Conservation (phyloP, 192 early-diverging fungal genomes). For the Coemansia sp. region DNA sequence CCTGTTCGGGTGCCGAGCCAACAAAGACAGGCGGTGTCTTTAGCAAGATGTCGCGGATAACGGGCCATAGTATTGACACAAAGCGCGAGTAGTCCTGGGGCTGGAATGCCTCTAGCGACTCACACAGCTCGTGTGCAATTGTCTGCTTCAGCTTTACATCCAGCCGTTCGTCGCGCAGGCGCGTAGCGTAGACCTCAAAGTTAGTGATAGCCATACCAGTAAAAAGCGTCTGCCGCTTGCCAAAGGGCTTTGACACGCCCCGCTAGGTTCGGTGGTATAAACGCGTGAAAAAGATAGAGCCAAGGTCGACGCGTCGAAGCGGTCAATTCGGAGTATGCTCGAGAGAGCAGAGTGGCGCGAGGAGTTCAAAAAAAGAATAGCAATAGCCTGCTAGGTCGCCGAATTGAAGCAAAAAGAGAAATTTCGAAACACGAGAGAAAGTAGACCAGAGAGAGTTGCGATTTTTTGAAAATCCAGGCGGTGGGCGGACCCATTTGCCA, state of each 20-base stretch:
- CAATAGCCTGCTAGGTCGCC: not conserved
- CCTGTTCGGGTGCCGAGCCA: constrained; percentile 72
- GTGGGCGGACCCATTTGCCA: not conserved
- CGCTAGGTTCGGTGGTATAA: not conserved
- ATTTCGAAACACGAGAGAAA: not conserved
- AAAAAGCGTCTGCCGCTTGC: not conserved
- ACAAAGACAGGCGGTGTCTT: constrained; percentile 72
- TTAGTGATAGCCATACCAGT: constrained; percentile 44
- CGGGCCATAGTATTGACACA: constrained; percentile 76
- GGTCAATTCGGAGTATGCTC: not conserved
- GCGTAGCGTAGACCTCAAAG: constrained; percentile 57
- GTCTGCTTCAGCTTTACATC: constrained; percentile 70
- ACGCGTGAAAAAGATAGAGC: not conserved
- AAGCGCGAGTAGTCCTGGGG: constrained; percentile 79
- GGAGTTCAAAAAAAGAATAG: not conserved
- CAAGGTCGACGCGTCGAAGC: not conserved
- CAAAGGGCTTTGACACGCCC: not conserved
- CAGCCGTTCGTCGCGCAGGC: constrained; percentile 51
- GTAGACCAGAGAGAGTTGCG: not conserved
- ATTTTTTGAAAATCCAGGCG: not conserved
- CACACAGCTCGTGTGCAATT: constrained; percentile 81
- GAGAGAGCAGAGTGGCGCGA: not conserved
- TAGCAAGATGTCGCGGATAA: constrained; percentile 72
- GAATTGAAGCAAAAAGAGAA: not conserved
- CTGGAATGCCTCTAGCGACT: constrained; percentile 90